These are phyloP conservation scores for Aegilops speltoides DNA, from an alignment of 176 grass and related monocot genomes.

Conservation along the genomic window DNA sequence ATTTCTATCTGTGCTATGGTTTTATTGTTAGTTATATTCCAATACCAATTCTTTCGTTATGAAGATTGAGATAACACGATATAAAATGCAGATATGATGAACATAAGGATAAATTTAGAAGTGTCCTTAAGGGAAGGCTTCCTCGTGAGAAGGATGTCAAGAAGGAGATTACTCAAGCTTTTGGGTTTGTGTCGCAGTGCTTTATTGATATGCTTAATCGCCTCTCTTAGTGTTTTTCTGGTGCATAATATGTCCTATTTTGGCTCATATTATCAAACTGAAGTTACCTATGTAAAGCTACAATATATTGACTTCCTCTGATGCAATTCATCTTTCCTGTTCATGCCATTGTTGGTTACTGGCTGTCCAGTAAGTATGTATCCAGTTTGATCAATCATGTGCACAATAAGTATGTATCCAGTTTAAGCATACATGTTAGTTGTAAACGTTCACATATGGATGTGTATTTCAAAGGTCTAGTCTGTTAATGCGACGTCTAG, in stretches of 20 bases:
- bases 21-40: constrained; percentile 17
- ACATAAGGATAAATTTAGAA: constrained; percentile 66
- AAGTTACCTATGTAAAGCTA: constrained; percentile 18
- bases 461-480: background rate
- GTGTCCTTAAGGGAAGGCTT: constrained; percentile 58
- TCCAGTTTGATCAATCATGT: constrained; percentile 1
- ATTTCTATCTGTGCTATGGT: background rate
- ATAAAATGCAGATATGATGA: constrained; percentile 70
- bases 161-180: constrained; percentile 67
- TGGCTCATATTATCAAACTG: background rate
- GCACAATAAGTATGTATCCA: background rate
- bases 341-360: background rate
- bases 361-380: too few species aligned
- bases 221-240: constrained; percentile 3
- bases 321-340: background rate
- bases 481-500: background rate
- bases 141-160: constrained; percentile 66
- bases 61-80: constrained; percentile 18
- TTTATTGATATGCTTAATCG: constrained; percentile 14
- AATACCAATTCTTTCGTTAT: background rate
- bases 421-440: background rate
- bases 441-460: background rate
- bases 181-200: constrained; percentile 47
- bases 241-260: constrained; percentile 6
- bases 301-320: background rate